phyloP scores from a whole-genome alignment of 345 rosid genomes.

The Euphorbia pulcherrima region DNA sequence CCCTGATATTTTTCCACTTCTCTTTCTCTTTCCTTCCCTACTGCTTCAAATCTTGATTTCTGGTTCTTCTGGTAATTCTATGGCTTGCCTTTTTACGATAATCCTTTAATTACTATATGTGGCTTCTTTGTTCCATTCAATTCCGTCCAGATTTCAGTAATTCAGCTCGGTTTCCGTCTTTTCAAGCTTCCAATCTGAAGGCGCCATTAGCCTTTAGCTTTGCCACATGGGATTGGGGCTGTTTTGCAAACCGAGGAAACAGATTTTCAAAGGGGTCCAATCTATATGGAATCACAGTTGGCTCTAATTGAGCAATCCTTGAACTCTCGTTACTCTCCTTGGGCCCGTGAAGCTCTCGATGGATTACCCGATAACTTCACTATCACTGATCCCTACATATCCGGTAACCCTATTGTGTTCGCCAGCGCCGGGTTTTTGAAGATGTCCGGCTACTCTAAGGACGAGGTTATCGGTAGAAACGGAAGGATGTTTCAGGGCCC shows the following conservation, averaged over 20 bases:
- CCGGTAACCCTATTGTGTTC: conserved; percentile 88
- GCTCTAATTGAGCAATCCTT: conserved; percentile 51
- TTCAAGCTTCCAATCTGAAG: neutral
- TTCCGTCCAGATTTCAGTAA: neutral
- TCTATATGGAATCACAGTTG: conserved; percentile 52
- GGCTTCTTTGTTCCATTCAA: neutral
- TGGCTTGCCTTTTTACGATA: neutral
- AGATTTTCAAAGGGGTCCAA: conserved; percentile 19
- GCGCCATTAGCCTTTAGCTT: neutral
- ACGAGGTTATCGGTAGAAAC: conserved; percentile 71
- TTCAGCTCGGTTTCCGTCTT: neutral
- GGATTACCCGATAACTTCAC: conserved; percentile 73
- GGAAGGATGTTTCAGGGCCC: conserved; percentile 85
- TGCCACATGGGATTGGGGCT: conserved; percentile 66
- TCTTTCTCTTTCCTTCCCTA: neutral
- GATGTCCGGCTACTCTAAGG: conserved; percentile 61
- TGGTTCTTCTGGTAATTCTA: neutral
- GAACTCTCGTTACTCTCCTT: conserved; percentile 42
- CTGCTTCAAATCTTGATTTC: neutral
- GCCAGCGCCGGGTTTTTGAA: conserved; percentile 74
- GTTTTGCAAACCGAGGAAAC: conserved; percentile 4
- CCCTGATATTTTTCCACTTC: conserved; percentile 25
- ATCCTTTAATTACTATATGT: neutral
- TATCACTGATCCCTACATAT: conserved; percentile 73
- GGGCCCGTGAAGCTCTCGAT: conserved; percentile 64